phyloP scores from a whole-genome alignment of 345 rosid genomes.

The Corchorus capsularis region DNA sequence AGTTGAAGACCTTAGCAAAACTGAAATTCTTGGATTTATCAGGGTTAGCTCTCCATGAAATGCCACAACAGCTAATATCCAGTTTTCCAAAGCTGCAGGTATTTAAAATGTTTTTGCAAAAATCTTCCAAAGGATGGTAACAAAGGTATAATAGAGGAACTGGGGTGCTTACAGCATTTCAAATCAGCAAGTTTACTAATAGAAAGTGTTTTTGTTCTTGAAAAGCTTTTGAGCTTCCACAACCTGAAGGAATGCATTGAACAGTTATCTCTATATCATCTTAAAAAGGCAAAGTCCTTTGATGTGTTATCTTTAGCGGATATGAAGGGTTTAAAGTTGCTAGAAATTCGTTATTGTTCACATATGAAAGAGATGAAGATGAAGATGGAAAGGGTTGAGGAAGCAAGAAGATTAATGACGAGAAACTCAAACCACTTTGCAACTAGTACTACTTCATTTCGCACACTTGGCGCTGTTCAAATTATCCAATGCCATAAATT shows the following conservation, averaged over 20 bases:
- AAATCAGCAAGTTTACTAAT: background rate
- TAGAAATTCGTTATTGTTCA: no score
- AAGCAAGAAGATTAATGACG: background rate
- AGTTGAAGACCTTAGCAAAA: no score
- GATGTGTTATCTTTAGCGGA: background rate
- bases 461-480: background rate
- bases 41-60: no score
- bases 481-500: background rate
- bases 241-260: background rate
- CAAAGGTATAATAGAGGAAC: background rate
- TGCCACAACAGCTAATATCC: no score
- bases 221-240: background rate
- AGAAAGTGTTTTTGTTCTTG: background rate
- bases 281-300: background rate
- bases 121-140: background rate
- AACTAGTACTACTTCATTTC: no score
- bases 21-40: no score
- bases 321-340: background rate
- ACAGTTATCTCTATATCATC: background rate
- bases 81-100: no score
- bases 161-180: background rate
- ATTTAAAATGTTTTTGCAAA: no score
- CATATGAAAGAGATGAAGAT: background rate
- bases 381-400: background rate
- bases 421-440: no score